Evolutionary conservation across 2,329 filamentous ascomycete genomes (phyloP).

Genomic region (Colletotrichum sp.): DNA sequence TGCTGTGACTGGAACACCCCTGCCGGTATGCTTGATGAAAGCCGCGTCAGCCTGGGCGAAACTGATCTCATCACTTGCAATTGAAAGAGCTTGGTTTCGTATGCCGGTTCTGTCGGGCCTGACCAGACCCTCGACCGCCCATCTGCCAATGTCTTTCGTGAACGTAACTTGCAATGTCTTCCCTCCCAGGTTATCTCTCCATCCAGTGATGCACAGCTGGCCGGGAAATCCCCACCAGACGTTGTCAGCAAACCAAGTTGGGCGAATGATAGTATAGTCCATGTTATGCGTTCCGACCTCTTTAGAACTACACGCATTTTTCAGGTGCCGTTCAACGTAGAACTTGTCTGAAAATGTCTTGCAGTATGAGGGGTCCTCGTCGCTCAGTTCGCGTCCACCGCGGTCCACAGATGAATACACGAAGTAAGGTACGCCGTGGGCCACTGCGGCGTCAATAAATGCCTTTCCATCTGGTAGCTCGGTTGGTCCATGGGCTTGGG

Average conservation of each 20-base stretch:
- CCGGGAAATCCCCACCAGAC: conserved; percentile 29
- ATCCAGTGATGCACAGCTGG: conserved; percentile 29
- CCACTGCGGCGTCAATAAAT: conserved; percentile 55
- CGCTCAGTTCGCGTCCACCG: conserved; percentile 63
- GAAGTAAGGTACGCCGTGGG: conserved; percentile 58
- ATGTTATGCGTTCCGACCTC: conserved; percentile 24
- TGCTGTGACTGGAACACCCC: neutral
- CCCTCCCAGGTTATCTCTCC: conserved; percentile 28
- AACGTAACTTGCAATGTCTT: conserved; percentile 30
- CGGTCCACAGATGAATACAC: conserved; percentile 70
- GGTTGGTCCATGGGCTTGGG: conserved; percentile 35
- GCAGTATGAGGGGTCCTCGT: conserved; percentile 23
- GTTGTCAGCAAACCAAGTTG: conserved; percentile 31
- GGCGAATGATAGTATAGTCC: conserved; percentile 32
- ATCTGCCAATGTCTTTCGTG: conserved; percentile 29
- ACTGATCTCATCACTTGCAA: conserved; percentile 29
- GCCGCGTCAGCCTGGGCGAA: conserved; percentile 23
- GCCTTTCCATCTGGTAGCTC: conserved; percentile 55
- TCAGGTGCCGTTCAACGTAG: neutral
- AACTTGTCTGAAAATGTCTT: neutral
- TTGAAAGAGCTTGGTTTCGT: conserved; percentile 26
- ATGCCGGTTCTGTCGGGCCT: conserved; percentile 21
- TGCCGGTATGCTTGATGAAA: neutral
- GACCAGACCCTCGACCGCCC: conserved; percentile 24
- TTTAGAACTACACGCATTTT: neutral